Percentiles rank a stretch among this genome's conserved stretches.
Evolutionary conservation across 805 yeast genomes (phyloP).

Genomic region (Saccharomycopsis javanensis): DNA sequence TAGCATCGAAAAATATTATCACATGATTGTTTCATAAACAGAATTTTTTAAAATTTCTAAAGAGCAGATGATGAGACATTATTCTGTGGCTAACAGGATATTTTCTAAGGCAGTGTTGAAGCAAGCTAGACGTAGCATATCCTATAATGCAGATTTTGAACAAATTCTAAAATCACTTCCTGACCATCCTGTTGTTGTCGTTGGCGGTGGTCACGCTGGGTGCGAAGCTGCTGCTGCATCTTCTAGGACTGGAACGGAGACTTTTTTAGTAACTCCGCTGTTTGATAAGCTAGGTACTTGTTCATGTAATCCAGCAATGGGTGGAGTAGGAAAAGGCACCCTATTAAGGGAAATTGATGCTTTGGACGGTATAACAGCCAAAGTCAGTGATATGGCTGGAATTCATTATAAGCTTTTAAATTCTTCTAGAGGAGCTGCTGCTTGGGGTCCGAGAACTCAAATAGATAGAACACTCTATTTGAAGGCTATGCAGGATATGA

Average conservation of each 20-base stretch:
- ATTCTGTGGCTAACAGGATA: not conserved
- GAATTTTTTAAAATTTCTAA: not conserved
- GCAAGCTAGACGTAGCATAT: not conserved
- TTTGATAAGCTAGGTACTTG: constrained; percentile 78
- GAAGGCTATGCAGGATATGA: constrained; percentile 63
- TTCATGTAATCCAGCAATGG: constrained; percentile 95
- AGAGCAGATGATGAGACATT: not conserved
- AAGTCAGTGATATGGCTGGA: constrained; percentile 87
- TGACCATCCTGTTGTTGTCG: constrained; percentile 62
- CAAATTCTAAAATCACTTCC: constrained; percentile 20
- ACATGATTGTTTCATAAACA: not conserved
- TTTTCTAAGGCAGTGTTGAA: not conserved
- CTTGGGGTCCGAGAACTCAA: constrained; percentile 97
- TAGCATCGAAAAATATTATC: not conserved
- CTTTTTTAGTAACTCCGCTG: constrained; percentile 71
- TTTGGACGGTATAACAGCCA: constrained; percentile 81
- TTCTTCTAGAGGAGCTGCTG: constrained; percentile 82
- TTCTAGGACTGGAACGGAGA: constrained; percentile 68
- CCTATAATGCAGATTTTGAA: not conserved
- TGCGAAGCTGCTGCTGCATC: constrained; percentile 94
- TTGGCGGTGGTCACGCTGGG: constrained; percentile 99
- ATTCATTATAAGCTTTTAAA: constrained; percentile 84
- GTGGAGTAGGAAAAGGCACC: constrained; percentile 98
- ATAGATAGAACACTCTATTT: constrained; percentile 79
- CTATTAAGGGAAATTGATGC: constrained; percentile 90